Evolutionary conservation across 306 rosid genomes (phyloP), one percentile per base, ranked within the genome.

Genomic region (Albizia julibrissin): DNA sequence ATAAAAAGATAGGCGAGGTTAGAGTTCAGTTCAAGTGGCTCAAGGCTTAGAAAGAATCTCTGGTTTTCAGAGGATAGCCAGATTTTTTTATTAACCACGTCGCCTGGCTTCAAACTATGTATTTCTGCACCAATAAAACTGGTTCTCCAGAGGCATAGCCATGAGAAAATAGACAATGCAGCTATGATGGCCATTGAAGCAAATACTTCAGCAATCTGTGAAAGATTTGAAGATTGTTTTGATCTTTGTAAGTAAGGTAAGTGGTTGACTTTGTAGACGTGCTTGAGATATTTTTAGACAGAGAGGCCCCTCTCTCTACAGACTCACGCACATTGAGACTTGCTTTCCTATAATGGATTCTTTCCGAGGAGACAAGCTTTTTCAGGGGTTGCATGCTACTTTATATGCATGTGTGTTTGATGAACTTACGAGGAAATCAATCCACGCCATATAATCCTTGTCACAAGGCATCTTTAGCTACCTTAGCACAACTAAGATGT

Each of bases 31-130:
- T 54, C 47, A 61, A 77, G 8, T 42, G 72, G 33, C 18, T 12
- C 9, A 61, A 77, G 46, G 21, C 64, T 64, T 19, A 64, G 73
- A 44, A 42, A 27, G 62, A 64, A 62, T 67, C 19, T 61, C 6
- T 73, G n/a, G 42, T 29, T 58, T 62, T 26, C 46, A 11, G 80
- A 77, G n/a, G 11, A 3, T 77, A 77, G 80, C 46, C 16, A 18
- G 39, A 11, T 64, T 64, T 72, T 29, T 62, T 44, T 44, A 44
- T 62, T 42, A 72, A 80, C 67, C 29, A 72, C 33, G 6, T 77
- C 62, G 8, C 73, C 80, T 44, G 33, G 72, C 62, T 29, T 77
- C 80, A 77, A 18, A 64, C 72, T 77, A 10, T 44, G 12, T 64
- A 47, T 46, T 21, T 13, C 26, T 65, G 49, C 49, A 46, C 34